phyloP scores from a whole-genome alignment of 148 eudicot species.

The Suaeda aralocaspica region DNA sequence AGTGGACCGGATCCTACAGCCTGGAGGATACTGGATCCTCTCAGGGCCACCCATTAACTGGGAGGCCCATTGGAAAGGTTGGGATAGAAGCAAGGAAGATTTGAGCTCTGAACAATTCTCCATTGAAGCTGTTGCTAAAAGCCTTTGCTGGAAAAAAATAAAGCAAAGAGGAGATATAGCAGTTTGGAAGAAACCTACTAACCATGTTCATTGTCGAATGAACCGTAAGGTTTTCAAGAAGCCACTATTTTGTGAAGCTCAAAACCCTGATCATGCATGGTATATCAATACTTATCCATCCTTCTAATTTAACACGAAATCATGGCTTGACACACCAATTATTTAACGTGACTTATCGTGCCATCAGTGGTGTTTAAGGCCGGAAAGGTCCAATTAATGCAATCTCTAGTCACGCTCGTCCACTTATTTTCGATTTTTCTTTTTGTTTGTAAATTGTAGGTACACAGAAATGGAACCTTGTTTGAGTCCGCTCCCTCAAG shows the following conservation, averaged over 20 bases:
- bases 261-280: conserved; percentile 71
- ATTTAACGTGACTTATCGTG: too few species aligned
- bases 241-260: conserved; percentile 49
- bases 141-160: conserved; percentile 57
- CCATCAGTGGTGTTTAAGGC: too few species aligned
- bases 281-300: conserved; percentile 23
- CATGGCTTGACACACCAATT: too few species aligned
- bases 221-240: conserved; percentile 37
- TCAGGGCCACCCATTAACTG: conserved; percentile 69
- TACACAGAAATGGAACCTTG: conserved; percentile 70
- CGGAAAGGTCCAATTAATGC: too few species aligned
- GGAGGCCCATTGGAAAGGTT: conserved; percentile 46
- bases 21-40: conserved; percentile 70
- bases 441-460: too few species aligned
- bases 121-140: conserved; percentile 43
- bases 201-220: conserved; percentile 35
- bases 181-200: conserved; percentile 49
- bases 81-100: conserved; percentile 41
- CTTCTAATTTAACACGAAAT: too few species aligned
- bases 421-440: too few species aligned
- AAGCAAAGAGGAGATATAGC: conserved; percentile 45
- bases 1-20: conserved; percentile 55
- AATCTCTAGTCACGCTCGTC: too few species aligned
- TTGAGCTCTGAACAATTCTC: conserved; percentile 34
- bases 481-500: conserved; percentile 71